phyloP scores from a whole-genome alignment of 768 basidiomycete genomes.

The Serendipita indica region DNA sequence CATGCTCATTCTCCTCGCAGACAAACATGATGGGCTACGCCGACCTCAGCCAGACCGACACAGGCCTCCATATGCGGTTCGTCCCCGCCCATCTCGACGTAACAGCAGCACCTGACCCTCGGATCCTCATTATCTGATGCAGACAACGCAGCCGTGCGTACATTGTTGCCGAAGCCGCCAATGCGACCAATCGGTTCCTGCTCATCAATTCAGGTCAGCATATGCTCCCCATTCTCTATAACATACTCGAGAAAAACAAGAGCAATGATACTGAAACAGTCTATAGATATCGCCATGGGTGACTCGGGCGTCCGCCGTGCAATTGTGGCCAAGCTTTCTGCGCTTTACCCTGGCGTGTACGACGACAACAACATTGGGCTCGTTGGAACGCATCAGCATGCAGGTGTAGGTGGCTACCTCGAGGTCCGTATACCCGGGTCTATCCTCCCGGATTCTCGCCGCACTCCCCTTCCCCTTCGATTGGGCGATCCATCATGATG shows the following conservation, averaged over 20 bases:
- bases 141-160: constrained; percentile 57
- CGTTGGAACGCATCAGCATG: constrained; percentile 55
- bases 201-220: constrained; percentile 58
- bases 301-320: constrained; percentile 60
- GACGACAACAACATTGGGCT: constrained; percentile 58
- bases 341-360: constrained; percentile 48
- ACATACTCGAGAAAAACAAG: neutral
- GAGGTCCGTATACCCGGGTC: constrained; percentile 18
- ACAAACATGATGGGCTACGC: constrained; percentile 82
- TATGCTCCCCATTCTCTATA: neutral
- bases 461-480: neutral
- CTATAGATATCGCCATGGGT: constrained; percentile 63
- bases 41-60: constrained; percentile 45
- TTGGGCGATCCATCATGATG: neutral
- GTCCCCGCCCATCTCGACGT: neutral
- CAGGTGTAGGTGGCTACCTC: constrained; percentile 65
- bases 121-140: neutral
- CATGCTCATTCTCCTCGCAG: constrained; percentile 52
- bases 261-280: neutral
- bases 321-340: constrained; percentile 42
- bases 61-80: constrained; percentile 57
- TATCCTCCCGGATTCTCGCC: neutral
- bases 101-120: neutral
- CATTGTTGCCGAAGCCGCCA: constrained; percentile 48
- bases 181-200: constrained; percentile 44